Conservation (phyloP, 2,329 filamentous ascomycete genomes). For the Neocatenulostroma microsporum region DNA sequence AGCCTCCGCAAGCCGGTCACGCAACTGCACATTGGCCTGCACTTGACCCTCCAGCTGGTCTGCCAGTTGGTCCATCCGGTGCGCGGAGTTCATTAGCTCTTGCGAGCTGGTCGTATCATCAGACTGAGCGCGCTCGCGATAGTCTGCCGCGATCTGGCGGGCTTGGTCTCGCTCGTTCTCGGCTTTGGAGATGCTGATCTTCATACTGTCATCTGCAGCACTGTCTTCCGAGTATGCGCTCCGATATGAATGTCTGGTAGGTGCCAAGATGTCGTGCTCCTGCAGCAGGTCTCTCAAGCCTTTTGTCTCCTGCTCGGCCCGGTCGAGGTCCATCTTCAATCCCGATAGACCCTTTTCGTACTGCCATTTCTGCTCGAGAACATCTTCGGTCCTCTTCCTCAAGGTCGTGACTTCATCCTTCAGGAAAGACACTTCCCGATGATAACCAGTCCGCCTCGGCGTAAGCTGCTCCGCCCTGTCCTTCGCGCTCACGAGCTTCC, state of each 20-base stretch:
- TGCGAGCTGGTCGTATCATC: conserved; percentile 27
- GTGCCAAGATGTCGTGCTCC: conserved; percentile 73
- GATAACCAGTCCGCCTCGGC: conserved; percentile 69
- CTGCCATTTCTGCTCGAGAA: conserved; percentile 91
- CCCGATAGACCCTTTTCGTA: conserved; percentile 84
- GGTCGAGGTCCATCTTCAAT: conserved; percentile 92
- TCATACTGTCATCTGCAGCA: conserved; percentile 40
- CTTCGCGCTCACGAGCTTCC: conserved; percentile 67
- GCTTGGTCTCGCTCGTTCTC: conserved; percentile 65
- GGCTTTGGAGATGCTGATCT: conserved; percentile 60
- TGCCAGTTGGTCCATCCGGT: conserved; percentile 71
- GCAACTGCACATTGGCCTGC: conserved; percentile 65
- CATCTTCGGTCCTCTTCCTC: conserved; percentile 81
- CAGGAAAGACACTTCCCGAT: conserved; percentile 70
- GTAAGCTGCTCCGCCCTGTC: conserved; percentile 59
- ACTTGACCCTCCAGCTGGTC: conserved; percentile 73
- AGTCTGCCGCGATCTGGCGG: conserved; percentile 54
- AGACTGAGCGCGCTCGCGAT: conserved; percentile 58
- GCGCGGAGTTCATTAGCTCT: conserved; percentile 65
- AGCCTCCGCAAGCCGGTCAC: conserved; percentile 67
- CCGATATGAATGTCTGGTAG: conserved; percentile 43
- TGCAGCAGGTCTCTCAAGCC: conserved; percentile 70
- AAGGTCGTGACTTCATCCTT: conserved; percentile 78
- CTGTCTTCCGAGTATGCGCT: conserved; percentile 5
- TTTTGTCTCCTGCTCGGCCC: conserved; percentile 84